These are phyloP conservation scores for Fonsecaea erecta DNA, from an alignment of 2,329 filamentous ascomycete species.

Conservation along the genomic window DNA sequence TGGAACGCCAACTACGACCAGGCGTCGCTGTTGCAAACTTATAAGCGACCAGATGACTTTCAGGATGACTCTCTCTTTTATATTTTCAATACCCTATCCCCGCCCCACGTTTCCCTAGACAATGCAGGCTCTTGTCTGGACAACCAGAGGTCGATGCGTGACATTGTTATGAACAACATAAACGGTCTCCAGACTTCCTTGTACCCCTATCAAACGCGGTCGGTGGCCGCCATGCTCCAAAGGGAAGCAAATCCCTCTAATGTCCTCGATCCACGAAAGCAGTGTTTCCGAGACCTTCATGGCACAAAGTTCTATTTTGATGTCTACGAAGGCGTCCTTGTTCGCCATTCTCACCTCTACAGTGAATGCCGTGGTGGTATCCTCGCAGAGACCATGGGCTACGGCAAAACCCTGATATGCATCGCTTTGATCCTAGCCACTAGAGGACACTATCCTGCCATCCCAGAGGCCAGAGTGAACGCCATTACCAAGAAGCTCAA, in stretches of 20 bases:
- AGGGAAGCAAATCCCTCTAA: conserved; percentile 70
- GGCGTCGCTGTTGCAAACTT: conserved; percentile 25
- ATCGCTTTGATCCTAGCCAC: conserved; percentile 78
- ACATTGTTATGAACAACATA: conserved; percentile 42
- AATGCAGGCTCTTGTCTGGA: conserved; percentile 41
- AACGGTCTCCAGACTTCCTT: conserved; percentile 61
- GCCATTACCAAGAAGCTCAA: conserved; percentile 48
- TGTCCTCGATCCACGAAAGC: conserved; percentile 74
- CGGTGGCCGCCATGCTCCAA: conserved; percentile 82
- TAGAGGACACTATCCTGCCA: conserved; percentile 66
- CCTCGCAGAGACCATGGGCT: conserved; percentile 56
- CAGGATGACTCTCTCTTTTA: conserved; percentile 55
- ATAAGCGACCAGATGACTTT: conserved; percentile 23
- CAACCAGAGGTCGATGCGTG: conserved; percentile 45
- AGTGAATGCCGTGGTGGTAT: conserved; percentile 72
- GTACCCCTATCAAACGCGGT: conserved; percentile 79
- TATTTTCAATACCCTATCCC: conserved; percentile 55
- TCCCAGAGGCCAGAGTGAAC: conserved; percentile 66
- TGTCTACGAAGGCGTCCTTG: conserved; percentile 63
- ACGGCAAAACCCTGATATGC: conserved; percentile 87
- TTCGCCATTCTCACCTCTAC: conserved; percentile 71
- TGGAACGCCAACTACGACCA: conserved; percentile 45
- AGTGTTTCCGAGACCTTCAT: conserved; percentile 62
- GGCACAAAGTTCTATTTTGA: conserved; percentile 73
- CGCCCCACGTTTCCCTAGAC: conserved; percentile 45